Percentiles rank a stretch among this genome's conserved stretches.
Evolutionary conservation across 257 asterid species (phyloP).

Genomic region (Pogostemon cablin): DNA sequence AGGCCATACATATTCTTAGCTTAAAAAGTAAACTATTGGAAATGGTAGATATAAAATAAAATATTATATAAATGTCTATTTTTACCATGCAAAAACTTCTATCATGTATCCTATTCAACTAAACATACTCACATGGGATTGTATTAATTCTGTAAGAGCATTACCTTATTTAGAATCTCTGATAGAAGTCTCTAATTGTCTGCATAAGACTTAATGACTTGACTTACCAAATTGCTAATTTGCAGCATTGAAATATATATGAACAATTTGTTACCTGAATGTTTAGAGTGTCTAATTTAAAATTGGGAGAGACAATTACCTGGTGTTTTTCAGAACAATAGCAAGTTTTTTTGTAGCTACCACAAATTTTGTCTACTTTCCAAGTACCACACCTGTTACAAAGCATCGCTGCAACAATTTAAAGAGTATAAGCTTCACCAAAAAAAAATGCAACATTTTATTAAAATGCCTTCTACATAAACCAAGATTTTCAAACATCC

Average conservation of each 20-base stretch:
- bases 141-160: slow-evolving; percentile 23
- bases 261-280: slow-evolving; percentile 20
- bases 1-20: neutral
- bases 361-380: slow-evolving; percentile 84
- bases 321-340: slow-evolving; percentile 90
- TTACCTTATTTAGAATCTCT: slow-evolving; percentile 53
- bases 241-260: slow-evolving; percentile 55
- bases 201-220: slow-evolving; percentile 65
- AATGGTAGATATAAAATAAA: too few species aligned
- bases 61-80: neutral
- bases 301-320: slow-evolving; percentile 43
- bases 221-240: slow-evolving; percentile 75
- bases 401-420: slow-evolving; percentile 53
- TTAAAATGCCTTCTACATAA: neutral
- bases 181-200: slow-evolving; percentile 43
- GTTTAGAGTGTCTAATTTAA: neutral
- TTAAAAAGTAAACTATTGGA: too few species aligned
- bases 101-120: too few species aligned
- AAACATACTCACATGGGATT: slow-evolving; percentile 15
- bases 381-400: slow-evolving; percentile 94
- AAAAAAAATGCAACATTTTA: neutral
- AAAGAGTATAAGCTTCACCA: slow-evolving; percentile 21
- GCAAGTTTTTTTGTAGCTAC: slow-evolving; percentile 66
- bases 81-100: neutral
- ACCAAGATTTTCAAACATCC: neutral